phyloP scores from a whole-genome alignment of 108 stramenopile genomes.

The Fragilaria radians region DNA sequence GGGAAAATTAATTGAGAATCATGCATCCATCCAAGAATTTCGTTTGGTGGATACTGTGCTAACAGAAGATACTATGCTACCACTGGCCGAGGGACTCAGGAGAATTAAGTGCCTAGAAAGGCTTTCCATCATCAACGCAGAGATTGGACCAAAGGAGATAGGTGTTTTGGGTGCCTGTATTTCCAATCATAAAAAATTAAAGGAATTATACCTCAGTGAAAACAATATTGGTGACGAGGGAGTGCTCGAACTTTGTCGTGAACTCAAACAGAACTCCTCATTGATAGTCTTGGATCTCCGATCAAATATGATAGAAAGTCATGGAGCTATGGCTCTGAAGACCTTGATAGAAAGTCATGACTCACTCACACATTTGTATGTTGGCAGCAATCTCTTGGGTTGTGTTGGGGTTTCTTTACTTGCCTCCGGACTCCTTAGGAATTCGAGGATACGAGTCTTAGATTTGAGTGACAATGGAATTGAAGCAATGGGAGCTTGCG shows the following conservation, averaged over 20 bases:
- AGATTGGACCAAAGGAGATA: background rate
- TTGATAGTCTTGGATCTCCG: constrained; percentile 3
- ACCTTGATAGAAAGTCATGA: background rate
- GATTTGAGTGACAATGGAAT: constrained; percentile 17
- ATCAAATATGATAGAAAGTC: constrained; percentile 2
- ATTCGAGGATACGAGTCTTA: background rate
- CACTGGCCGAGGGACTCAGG: constrained; percentile 5
- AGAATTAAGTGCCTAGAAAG: background rate
- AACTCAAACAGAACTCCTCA: background rate
- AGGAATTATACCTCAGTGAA: constrained; percentile 11
- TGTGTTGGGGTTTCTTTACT: background rate
- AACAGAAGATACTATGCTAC: background rate
- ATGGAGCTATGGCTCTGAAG: constrained; percentile 7
- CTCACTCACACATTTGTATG: background rate
- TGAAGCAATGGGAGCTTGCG: background rate
- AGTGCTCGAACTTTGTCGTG: background rate
- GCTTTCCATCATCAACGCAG: constrained; percentile 12
- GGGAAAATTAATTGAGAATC: background rate
- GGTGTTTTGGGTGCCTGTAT: constrained; percentile 4
- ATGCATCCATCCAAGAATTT: constrained; percentile 10
- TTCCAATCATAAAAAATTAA: background rate
- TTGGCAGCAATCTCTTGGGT: constrained; percentile 8
- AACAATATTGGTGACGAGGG: constrained; percentile 20
- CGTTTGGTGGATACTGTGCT: constrained; percentile 18
- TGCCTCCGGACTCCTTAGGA: constrained; percentile 1